Conservation (phyloP, 2,329 filamentous ascomycete genomes). For the Alternaria conjuncta region DNA sequence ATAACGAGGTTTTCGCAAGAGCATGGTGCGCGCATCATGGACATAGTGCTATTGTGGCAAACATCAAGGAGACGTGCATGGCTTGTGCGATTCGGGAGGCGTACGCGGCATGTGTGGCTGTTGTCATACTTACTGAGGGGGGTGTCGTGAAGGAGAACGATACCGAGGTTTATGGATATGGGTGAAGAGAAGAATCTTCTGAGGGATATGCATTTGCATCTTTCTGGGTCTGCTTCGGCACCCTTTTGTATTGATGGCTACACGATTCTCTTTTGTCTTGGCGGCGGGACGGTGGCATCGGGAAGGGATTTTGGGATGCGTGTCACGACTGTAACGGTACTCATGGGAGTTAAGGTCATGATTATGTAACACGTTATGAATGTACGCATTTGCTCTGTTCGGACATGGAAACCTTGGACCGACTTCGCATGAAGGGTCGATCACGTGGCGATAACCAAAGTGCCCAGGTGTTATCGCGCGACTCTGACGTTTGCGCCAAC, state of each 20-base stretch:
- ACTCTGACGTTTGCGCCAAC: conserved; percentile 11
- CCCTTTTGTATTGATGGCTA: not conserved
- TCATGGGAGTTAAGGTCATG: conserved; percentile 5
- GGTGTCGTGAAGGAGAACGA: conserved; percentile 55
- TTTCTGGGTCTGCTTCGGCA: conserved; percentile 4
- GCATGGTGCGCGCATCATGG: conserved; percentile 82
- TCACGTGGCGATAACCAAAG: conserved; percentile 24
- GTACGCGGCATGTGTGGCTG: conserved; percentile 74
- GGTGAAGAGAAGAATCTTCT: conserved; percentile 12
- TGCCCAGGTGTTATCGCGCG: conserved; percentile 7
- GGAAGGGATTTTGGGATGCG: not conserved
- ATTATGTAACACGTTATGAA: conserved; percentile 39
- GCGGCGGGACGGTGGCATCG: not conserved
- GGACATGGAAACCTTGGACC: not conserved
- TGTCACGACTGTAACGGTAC: conserved; percentile 18
- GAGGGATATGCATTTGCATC: conserved; percentile 9
- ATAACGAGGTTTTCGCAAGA: conserved; percentile 77
- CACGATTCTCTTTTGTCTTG: conserved; percentile 8
- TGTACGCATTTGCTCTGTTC: conserved; percentile 22
- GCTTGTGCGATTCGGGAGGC: conserved; percentile 77
- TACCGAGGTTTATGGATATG: conserved; percentile 30
- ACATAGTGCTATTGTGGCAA: conserved; percentile 72
- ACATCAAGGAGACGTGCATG: conserved; percentile 73
- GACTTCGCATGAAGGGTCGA: not conserved
- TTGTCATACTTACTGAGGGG: conserved; percentile 68